phyloP scores from a whole-genome alignment of 331 rosid species.

The Dryas integrifolia region DNA sequence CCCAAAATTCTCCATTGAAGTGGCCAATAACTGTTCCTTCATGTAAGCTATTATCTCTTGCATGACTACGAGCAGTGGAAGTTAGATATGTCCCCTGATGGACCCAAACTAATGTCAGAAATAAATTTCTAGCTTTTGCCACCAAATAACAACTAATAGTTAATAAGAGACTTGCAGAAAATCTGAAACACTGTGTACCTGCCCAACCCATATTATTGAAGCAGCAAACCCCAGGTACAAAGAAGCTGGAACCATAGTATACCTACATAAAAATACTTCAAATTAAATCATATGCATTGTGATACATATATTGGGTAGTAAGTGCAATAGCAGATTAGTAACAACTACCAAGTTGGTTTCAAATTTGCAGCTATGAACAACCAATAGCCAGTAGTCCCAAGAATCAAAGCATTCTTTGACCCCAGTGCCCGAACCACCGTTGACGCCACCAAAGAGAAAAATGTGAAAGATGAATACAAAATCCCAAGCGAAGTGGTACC shows the following conservation, averaged over 20 bases:
- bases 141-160: neutral
- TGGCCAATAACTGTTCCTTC: slow-evolving; percentile 82
- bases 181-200: too few relatives aligned
- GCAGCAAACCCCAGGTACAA: slow-evolving; percentile 79
- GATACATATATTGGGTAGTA: neutral
- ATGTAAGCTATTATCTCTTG: slow-evolving; percentile 46
- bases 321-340: neutral
- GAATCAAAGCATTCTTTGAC: slow-evolving; percentile 71
- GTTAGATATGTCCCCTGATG: slow-evolving; percentile 81
- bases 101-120: slow-evolving; percentile 19
- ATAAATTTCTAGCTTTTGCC: neutral
- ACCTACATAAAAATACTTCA: slow-evolving; percentile 45
- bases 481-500: slow-evolving; percentile 87
- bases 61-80: slow-evolving; percentile 72
- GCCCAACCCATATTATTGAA: slow-evolving; percentile 86
- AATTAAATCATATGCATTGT: neutral
- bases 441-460: slow-evolving; percentile 81
- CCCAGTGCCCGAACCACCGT: slow-evolving; percentile 72
- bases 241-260: slow-evolving; percentile 79
- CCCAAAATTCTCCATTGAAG: slow-evolving; percentile 92
- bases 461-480: slow-evolving; percentile 69
- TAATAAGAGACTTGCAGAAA: neutral
- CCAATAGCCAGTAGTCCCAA: slow-evolving; percentile 88
- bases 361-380: slow-evolving; percentile 83
- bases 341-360: slow-evolving; percentile 79